phyloP scores from a whole-genome alignment of 2,329 filamentous ascomycete species.

The Neonectria neomacrospora region DNA sequence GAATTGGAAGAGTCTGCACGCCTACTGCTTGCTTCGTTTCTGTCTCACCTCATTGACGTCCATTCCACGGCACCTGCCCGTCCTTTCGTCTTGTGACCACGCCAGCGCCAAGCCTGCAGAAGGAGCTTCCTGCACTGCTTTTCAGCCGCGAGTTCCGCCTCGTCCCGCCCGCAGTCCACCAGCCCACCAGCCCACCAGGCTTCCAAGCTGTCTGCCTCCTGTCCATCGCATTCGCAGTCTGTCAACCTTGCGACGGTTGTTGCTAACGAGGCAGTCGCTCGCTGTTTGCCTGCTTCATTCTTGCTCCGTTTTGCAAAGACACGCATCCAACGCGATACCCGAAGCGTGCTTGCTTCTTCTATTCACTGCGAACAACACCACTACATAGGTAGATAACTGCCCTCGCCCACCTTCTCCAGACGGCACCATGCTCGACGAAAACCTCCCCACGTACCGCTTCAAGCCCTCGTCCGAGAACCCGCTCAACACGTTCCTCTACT shows the following conservation, averaged over 20 bases:
- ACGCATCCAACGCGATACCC: background rate
- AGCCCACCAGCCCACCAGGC: slow-evolving; percentile 1
- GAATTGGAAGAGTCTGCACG: background rate
- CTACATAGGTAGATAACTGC: no score
- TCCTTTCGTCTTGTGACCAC: slow-evolving; percentile 18
- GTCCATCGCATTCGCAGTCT: background rate
- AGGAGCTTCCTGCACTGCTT: slow-evolving; percentile 5
- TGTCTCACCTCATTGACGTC: background rate
- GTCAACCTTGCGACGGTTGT: slow-evolving; percentile 8
- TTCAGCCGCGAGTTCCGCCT: slow-evolving; percentile 22
- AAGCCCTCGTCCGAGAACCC: slow-evolving; percentile 63
- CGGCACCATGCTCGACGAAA: slow-evolving; percentile 84
- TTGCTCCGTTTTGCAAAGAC: background rate
- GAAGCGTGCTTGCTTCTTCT: background rate
- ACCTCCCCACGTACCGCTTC: slow-evolving; percentile 79
- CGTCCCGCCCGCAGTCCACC: no score
- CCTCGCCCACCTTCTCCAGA: background rate
- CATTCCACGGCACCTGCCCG: background rate
- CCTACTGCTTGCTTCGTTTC: slow-evolving; percentile 1
- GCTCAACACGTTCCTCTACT: slow-evolving; percentile 67
- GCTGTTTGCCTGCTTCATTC: background rate
- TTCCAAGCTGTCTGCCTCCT: background rate
- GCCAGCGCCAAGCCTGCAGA: slow-evolving; percentile 12
- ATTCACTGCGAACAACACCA: slow-evolving; percentile 1
- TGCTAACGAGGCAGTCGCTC: slow-evolving; percentile 14